These are phyloP conservation scores for Leptosphaerulina australis DNA, from an alignment of 2,329 filamentous ascomycete genomes.

Conservation along the genomic window DNA sequence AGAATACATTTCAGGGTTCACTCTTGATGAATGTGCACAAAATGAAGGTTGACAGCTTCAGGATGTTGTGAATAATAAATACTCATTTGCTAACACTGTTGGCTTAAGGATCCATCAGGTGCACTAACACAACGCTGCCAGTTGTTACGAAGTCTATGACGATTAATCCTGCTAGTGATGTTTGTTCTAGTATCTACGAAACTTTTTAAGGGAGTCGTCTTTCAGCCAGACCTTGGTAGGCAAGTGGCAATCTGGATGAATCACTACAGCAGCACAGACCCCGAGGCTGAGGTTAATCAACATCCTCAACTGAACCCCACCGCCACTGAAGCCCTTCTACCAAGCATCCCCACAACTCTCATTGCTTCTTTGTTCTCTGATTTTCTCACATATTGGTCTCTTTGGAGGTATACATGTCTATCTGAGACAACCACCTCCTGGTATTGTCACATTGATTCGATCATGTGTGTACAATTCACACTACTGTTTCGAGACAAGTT, in stretches of 20 bases:
- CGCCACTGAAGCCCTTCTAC: constrained; percentile 17
- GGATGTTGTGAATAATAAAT: constrained; percentile 1
- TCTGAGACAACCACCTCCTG: constrained; percentile 15
- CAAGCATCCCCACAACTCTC: constrained; percentile 6
- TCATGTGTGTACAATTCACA: constrained; percentile 41
- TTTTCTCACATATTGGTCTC: constrained; percentile 10
- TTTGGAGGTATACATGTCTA: constrained; percentile 15
- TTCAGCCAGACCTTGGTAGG: constrained; percentile 1
- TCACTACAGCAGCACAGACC: constrained; percentile 7
- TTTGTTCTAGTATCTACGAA: not conserved
- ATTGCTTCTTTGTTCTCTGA: constrained; percentile 4
- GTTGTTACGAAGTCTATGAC: constrained; percentile 7
- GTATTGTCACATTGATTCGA: constrained; percentile 27
- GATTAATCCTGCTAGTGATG: not conserved
- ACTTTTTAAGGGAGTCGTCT: not conserved
- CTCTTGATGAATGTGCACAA: not conserved
- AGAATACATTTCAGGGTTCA: too few relatives aligned
- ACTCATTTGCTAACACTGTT: constrained; percentile 3
- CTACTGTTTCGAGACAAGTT: constrained; percentile 37
- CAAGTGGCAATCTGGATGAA: constrained; percentile 14
- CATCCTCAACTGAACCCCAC: constrained; percentile 9
- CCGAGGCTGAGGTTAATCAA: constrained; percentile 15
- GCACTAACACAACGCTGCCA: not conserved
- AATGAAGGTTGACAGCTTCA: not conserved
- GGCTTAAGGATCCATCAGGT: constrained; percentile 1